Percentiles rank a stretch among this genome's conserved stretches.
Evolutionary conservation across 2,329 filamentous ascomycete genomes (phyloP).

Genomic region (Clonostachys solani): DNA sequence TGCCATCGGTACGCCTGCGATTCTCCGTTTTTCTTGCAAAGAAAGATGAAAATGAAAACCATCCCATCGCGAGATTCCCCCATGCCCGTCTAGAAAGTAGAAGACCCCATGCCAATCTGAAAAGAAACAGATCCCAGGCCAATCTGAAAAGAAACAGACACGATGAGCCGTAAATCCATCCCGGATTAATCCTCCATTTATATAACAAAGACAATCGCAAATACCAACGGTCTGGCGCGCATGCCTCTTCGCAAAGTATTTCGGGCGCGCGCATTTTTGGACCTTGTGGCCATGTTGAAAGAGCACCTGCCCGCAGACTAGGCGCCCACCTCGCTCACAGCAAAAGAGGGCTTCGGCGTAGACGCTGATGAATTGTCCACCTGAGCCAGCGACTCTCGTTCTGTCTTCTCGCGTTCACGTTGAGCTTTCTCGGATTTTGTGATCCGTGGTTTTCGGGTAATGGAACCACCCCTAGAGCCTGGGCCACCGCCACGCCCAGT

Average conservation of each 20-base stretch:
- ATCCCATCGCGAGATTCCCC: too few relatives aligned
- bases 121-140: too few relatives aligned
- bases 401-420: constrained; percentile 76
- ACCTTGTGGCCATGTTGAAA: background rate
- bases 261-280: background rate
- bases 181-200: too few relatives aligned
- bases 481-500: constrained; percentile 48
- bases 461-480: constrained; percentile 71
- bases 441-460: constrained; percentile 76
- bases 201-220: too few relatives aligned
- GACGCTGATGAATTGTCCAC: constrained; percentile 29
- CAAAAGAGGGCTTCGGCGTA: constrained; percentile 26
- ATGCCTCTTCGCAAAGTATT: background rate
- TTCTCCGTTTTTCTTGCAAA: too few relatives aligned
- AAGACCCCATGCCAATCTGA: too few relatives aligned
- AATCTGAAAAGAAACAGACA: too few relatives aligned
- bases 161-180: too few relatives aligned
- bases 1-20: too few relatives aligned
- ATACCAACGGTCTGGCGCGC: background rate
- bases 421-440: constrained; percentile 82
- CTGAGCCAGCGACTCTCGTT: constrained; percentile 54
- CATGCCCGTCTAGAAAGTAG: too few relatives aligned
- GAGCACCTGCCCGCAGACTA: constrained; percentile 7
- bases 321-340: constrained; percentile 28
- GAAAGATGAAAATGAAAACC: too few relatives aligned